A percentile compares a stretch with the other conserved stretches of the same genome.
phyloP scores from a whole-genome alignment of 305 asterid species.

The Plantago coronopus region DNA sequence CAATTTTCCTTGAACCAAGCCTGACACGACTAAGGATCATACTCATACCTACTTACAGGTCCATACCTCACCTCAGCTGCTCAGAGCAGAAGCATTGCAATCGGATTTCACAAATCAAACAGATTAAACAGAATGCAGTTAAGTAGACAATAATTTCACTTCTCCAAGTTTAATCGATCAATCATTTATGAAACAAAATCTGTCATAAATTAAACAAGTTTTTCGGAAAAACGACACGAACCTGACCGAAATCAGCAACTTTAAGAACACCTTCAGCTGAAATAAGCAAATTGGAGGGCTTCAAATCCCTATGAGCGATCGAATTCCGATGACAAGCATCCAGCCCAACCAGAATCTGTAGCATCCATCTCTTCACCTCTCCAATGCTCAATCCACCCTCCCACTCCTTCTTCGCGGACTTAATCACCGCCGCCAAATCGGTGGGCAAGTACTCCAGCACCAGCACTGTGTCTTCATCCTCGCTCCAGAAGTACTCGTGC shows the following conservation, averaged over 20 bases:
- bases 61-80: too few species aligned
- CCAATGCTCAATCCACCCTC: constrained; percentile 56
- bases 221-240: constrained; percentile 4
- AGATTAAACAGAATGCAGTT: too few species aligned
- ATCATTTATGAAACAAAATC: too few species aligned
- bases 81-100: too few species aligned
- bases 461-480: constrained; percentile 87
- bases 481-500: constrained; percentile 85
- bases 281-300: constrained; percentile 84
- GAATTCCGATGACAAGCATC: constrained; percentile 80
- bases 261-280: constrained; percentile 80
- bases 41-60: too few species aligned
- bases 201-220: not conserved
- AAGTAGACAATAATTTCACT: too few species aligned
- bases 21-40: too few species aligned
- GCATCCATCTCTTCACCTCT: constrained; percentile 82
- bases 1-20: not conserved
- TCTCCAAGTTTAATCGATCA: too few species aligned
- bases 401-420: constrained; percentile 57
- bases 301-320: constrained; percentile 82
- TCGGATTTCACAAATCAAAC: too few species aligned
- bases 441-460: constrained; percentile 86
- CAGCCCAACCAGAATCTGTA: constrained; percentile 68
- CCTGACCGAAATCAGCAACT: constrained; percentile 98
- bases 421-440: constrained; percentile 63